phyloP scores from a whole-genome alignment of 192 early-diverging fungal genomes.

The Chytriomyces sp. region DNA sequence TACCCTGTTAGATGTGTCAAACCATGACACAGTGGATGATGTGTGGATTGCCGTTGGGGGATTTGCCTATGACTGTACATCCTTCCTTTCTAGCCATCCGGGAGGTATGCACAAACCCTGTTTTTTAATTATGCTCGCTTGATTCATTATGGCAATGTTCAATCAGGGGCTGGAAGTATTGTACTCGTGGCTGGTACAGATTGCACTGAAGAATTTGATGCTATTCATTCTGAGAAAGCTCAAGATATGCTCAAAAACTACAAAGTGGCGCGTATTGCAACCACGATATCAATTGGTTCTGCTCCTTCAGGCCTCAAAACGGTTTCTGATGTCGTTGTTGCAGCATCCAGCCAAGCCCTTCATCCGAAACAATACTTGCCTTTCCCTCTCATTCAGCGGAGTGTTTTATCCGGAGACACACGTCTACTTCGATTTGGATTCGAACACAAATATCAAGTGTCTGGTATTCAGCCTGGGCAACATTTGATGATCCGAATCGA shows the following conservation, averaged over 20 bases:
- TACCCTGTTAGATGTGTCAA: constrained; percentile 36
- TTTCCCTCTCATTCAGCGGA: constrained; percentile 11
- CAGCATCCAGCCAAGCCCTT: neutral
- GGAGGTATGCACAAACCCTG: constrained; percentile 31
- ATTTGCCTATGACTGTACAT: constrained; percentile 44
- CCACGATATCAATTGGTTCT: too few species aligned
- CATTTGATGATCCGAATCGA: constrained; percentile 49
- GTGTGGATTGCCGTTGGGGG: constrained; percentile 48
- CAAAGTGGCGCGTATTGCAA: constrained; percentile 25
- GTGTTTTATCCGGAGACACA: constrained; percentile 26
- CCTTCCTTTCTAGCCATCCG: constrained; percentile 43
- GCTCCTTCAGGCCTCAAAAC: neutral
- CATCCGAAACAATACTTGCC: neutral
- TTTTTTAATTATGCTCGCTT: neutral
- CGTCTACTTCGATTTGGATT: constrained; percentile 66
- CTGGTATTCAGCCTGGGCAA: constrained; percentile 4
- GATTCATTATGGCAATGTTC: too few species aligned
- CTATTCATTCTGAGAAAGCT: constrained; percentile 43
- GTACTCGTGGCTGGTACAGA: constrained; percentile 45
- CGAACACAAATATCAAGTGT: constrained; percentile 71
- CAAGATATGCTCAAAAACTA: constrained; percentile 40
- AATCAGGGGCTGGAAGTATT: constrained; percentile 23
- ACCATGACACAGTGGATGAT: constrained; percentile 49
- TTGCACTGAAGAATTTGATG: constrained; percentile 45
- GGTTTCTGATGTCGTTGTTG: too few species aligned